phyloP scores from a whole-genome alignment of 2,329 filamentous ascomycete genomes.

The Sarocladiaceae sp. region DNA sequence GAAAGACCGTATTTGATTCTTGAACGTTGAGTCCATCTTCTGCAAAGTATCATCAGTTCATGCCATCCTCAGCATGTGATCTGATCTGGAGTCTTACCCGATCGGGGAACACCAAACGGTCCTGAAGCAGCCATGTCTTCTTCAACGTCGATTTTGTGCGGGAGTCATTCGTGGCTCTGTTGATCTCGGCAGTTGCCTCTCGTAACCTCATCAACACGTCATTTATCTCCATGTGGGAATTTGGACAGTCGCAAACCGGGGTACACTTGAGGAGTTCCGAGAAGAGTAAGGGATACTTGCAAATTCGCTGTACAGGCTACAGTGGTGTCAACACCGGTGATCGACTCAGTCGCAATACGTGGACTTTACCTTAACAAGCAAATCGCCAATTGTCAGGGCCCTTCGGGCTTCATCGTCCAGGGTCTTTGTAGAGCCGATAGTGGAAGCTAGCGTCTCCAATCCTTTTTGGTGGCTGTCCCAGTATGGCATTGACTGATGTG shows the following conservation, averaged over 20 bases:
- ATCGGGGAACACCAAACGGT: constrained; percentile 70
- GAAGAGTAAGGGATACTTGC: constrained; percentile 86
- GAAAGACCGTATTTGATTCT: constrained; percentile 69
- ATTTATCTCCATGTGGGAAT: constrained; percentile 75
- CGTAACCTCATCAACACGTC: constrained; percentile 68
- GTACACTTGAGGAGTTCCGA: constrained; percentile 79
- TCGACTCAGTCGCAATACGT: no score
- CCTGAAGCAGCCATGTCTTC: constrained; percentile 81
- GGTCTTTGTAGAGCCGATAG: constrained; percentile 65
- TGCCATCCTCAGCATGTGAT: neutral
- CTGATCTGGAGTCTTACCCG: constrained; percentile 45
- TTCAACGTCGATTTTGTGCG: constrained; percentile 66
- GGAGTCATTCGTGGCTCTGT: constrained; percentile 76
- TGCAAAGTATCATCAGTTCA: constrained; percentile 18
- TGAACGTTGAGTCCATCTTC: constrained; percentile 49
- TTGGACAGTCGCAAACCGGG: constrained; percentile 78
- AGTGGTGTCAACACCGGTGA: neutral
- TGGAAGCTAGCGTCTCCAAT: constrained; percentile 75
- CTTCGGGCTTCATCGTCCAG: constrained; percentile 63
- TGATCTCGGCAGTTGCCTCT: constrained; percentile 74
- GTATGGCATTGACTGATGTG: constrained; percentile 63
- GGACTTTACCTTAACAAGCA: constrained; percentile 92
- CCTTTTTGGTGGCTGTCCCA: constrained; percentile 83
- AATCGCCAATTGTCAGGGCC: constrained; percentile 75
- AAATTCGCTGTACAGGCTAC: constrained; percentile 87